Percentiles rank a stretch among this genome's conserved stretches.
These are phyloP conservation scores for Nannizziopsis barbatae DNA, from an alignment of 2,329 filamentous ascomycete species.

Conservation along the genomic window DNA sequence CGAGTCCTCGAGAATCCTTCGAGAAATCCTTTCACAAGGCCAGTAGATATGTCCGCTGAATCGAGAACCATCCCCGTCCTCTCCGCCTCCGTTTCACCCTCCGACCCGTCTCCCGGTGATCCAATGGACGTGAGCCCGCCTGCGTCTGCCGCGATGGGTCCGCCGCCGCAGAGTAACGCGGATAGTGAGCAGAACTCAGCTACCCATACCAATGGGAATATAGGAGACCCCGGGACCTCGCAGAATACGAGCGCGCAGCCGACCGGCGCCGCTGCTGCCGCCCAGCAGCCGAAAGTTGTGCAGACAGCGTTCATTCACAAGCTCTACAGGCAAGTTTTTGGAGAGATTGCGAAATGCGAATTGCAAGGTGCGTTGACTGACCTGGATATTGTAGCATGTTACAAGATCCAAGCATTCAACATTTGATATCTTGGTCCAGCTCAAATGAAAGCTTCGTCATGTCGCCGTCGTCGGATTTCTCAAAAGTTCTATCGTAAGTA, in stretches of 20 bases:
- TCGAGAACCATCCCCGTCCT: conserved; percentile 44
- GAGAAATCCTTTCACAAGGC: conserved; percentile 38
- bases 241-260: conserved; percentile 26
- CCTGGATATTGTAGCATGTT: conserved; percentile 60
- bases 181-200: conserved; percentile 36
- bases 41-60: conserved; percentile 33
- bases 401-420: conserved; percentile 83
- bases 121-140: conserved; percentile 47
- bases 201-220: conserved; percentile 18
- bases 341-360: background rate
- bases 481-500: conserved; percentile 89
- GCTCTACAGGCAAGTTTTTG: conserved; percentile 70
- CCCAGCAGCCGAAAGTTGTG: conserved; percentile 92
- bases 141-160: conserved; percentile 37
- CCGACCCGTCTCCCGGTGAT: conserved; percentile 36
- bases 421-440: conserved; percentile 91
- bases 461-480: conserved; percentile 94
- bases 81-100: conserved; percentile 36
- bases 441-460: conserved; percentile 97
- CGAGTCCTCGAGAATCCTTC: conserved; percentile 32
- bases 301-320: conserved; percentile 99
- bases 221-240: conserved; percentile 15
- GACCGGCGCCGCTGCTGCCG: conserved; percentile 40
- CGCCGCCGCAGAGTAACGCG: conserved; percentile 40
- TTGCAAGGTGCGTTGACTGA: background rate